Evolutionary conservation across 179 eudicot species (phyloP), one percentile per base, ranked within the genome.

Genomic region (Nepenthes alata): DNA sequence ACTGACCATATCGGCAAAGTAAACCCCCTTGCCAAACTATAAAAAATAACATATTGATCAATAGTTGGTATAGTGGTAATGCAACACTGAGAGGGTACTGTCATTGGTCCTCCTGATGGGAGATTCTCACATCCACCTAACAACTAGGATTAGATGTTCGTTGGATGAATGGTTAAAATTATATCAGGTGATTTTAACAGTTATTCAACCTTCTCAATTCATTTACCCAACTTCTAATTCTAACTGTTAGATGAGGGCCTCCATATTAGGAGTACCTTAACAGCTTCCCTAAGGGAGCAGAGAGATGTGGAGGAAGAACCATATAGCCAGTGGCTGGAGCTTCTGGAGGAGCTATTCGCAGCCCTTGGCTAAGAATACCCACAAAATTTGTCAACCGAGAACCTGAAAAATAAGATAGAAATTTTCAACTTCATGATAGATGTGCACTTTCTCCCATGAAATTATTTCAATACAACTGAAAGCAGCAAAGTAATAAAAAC

Each of bases 321-420:
- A 95, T 95, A 75, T 95, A 95, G 57, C 97, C 99, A 58, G 97
- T 91, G 50, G 91, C 88, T 5, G 99, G 99, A 72, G 97, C 99
- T 81, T 95, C 99, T 16, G 97, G 96, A 66, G 99, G 99, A 61
- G 99, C 99, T 70, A 95, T 85, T 72, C 97, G 72, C 58, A 95
- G 81, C 60, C 99, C 99, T 88, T 91, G 96, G 76, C 90, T 95
- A 65, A 95, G 95, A 47, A 94, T 94, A 70, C 99, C 99, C 62
- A 94, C 96, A 73, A 81, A 94, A 71, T 94, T 94, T 53, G 99
- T 90, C 81, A 94, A 52, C 70, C 99, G 91, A 52, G 99, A 94
- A 75, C 97, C 99, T 94, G 84, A 10, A 72, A 11, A 69, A 9
- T 2, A 37, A 59, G 49, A 54, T 47, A 35, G 49, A 67, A 56